Conservation (phyloP, 1,139 yeast genomes). For the Trichomonascaceae sp. region DNA sequence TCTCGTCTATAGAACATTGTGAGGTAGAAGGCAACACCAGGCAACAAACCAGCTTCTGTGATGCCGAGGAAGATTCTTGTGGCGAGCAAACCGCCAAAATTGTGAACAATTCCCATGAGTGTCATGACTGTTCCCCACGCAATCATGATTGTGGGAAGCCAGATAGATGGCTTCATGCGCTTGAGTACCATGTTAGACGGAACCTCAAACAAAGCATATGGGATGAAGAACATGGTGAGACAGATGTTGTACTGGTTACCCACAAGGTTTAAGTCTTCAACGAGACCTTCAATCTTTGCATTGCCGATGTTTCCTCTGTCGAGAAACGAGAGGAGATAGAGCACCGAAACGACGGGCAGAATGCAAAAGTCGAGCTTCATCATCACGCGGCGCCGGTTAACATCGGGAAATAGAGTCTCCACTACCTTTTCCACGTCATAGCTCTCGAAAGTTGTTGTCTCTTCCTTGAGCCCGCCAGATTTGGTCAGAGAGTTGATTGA, state of each 20-base stretch:
- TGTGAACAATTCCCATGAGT: conserved; percentile 43
- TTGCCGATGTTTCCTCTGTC: conserved; percentile 51
- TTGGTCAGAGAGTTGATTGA: no score
- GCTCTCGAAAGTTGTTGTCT: no score
- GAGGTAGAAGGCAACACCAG: conserved; percentile 23
- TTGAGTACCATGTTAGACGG: conserved; percentile 36
- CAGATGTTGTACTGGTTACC: conserved; percentile 40
- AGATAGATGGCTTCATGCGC: conserved; percentile 17
- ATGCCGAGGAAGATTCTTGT: conserved; percentile 42
- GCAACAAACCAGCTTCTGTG: conserved; percentile 47
- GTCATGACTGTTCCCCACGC: conserved; percentile 43
- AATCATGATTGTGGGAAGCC: conserved; percentile 36
- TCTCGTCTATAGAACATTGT: conserved; percentile 20
- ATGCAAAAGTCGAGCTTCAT: conserved; percentile 11
- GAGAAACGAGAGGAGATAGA: conserved; percentile 40
- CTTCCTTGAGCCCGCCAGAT: no score
- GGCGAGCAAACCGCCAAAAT: conserved; percentile 37
- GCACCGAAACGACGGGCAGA: conserved; percentile 25
- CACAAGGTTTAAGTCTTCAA: conserved; percentile 30
- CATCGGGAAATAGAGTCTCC: conserved; percentile 1
- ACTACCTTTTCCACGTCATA: no score
- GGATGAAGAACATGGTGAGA: conserved; percentile 43
- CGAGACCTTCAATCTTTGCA: conserved; percentile 48
- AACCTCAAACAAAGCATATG: conserved; percentile 42
- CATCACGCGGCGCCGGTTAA: conserved; percentile 6